phyloP scores from a whole-genome alignment of 2,329 filamentous ascomycete genomes.

The Clonostachys sp. region DNA sequence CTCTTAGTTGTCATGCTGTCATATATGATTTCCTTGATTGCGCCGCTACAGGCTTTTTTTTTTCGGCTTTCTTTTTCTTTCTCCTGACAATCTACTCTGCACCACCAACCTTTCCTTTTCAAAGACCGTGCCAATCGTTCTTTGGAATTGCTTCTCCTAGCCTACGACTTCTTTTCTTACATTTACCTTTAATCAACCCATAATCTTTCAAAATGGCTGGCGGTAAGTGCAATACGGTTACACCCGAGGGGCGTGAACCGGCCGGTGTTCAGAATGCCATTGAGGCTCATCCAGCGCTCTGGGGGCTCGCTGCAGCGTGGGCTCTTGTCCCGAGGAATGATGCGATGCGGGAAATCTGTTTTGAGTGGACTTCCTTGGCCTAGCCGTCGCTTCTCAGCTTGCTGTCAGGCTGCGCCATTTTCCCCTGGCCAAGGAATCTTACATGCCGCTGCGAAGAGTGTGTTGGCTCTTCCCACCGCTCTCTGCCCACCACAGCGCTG shows the following conservation, averaged over 20 bases:
- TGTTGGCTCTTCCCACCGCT: neutral
- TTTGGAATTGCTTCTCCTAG: constrained; percentile 8
- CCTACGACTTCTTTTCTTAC: constrained; percentile 9
- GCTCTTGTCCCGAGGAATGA: too few relatives aligned
- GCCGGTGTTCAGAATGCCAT: constrained; percentile 6
- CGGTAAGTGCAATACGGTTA: constrained; percentile 27
- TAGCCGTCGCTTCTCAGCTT: too few relatives aligned
- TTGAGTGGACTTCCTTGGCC: too few relatives aligned
- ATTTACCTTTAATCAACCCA: neutral
- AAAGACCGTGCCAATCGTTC: neutral
- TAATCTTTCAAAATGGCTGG: constrained; percentile 34
- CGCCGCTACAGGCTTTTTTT: neutral
- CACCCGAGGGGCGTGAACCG: neutral
- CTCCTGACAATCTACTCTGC: constrained; percentile 10
- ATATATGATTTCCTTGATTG: constrained; percentile 17
- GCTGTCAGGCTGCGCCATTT: constrained; percentile 24
- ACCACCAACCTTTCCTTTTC: constrained; percentile 8
- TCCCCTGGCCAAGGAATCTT: constrained; percentile 6
- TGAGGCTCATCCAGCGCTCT: constrained; percentile 4
- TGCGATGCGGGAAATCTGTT: too few relatives aligned
- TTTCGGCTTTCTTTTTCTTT: constrained; percentile 7
- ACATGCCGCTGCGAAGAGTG: neutral
- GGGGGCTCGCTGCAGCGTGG: too few relatives aligned
- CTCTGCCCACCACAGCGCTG: constrained; percentile 1
- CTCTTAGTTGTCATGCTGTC: constrained; percentile 26